These are phyloP conservation scores for Nephelium lappaceum DNA, from an alignment of 345 rosid genomes.

Conservation along the genomic window DNA sequence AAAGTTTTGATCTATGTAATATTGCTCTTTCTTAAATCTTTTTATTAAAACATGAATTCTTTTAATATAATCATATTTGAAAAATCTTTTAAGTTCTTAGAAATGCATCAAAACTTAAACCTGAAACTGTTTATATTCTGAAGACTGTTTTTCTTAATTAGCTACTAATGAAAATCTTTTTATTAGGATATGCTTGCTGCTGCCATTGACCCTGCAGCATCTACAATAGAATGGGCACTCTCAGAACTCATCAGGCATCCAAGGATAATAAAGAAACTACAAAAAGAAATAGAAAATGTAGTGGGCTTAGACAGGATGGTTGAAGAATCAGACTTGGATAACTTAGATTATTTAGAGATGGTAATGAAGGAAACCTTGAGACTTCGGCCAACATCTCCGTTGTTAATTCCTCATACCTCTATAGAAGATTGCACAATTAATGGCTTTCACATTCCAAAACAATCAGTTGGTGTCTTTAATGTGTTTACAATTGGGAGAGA, in stretches of 20 bases:
- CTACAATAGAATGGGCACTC: conserved; percentile 25
- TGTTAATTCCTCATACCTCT: conserved; percentile 18
- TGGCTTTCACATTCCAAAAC: conserved; percentile 19
- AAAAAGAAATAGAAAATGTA: conserved; percentile 14
- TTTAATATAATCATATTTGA: too few species aligned
- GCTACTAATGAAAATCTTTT: background rate
- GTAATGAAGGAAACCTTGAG: conserved; percentile 30
- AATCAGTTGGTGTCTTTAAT: conserved; percentile 14
- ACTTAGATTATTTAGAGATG: conserved; percentile 19
- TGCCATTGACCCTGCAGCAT: conserved; percentile 26
- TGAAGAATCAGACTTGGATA: conserved; percentile 29
- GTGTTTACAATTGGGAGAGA: conserved; percentile 26
- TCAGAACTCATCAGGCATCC: conserved; percentile 25
- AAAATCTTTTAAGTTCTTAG: too few species aligned
- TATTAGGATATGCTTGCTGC: conserved; percentile 27
- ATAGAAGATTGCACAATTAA: conserved; percentile 14
- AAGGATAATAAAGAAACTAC: conserved; percentile 4
- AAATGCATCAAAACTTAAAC: too few species aligned
- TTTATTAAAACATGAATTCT: too few species aligned
- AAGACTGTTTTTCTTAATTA: too few species aligned
- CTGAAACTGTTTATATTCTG: background rate
- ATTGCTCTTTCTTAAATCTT: too few species aligned
- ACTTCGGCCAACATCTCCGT: conserved; percentile 29
- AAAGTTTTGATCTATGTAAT: too few species aligned
- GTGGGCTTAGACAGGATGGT: conserved; percentile 23